Evolutionary conservation across 169 alveolate species (phyloP), one percentile per base, ranked within the genome.

Genomic region (Plasmodium adleri): DNA sequence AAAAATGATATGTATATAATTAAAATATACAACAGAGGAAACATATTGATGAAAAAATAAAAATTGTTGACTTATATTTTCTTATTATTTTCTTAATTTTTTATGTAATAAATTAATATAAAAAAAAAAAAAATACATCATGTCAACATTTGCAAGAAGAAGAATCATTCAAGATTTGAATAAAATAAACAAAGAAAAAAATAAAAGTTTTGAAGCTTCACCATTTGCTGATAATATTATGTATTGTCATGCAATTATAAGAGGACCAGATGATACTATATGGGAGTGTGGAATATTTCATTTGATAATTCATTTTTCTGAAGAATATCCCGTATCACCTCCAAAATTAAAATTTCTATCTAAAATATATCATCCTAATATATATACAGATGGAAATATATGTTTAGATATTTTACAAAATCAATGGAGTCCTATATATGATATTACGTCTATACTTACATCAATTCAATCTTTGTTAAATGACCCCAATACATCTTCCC

Each of bases 261-360:
- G 96, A 72, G 99, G 99, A 13, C 99, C 99, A 26, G 97, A 97
- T 91, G 98, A 97, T 80, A 97, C 99, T 15, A 95, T 97, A 8
- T 98, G 99, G 99, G 99, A 98, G 88, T 96, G 98, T 76, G 99
- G 99, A 28, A 95, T 97, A 49, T 98, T 98, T 88, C 96, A 96
- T 88, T 93, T 98, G 64, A 93, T 94, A 32, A 93, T 98, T 90
- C 96, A 95, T 88, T 97, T 97, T 92, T 70, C 98, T 12, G 98
- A 96, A 72, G 98, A 97, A 39, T 97, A 96, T 85, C 99, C 99
- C 17, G 96, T 96, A 60, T 95, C 95, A 59, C 98, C 99, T 8
- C 99, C 99, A 4, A 94, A 95, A 50, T 96, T 97, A 3, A 95
- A 95, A 75, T 96, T 97, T 76, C 72, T 92, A 45, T 93, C 98